Evolutionary conservation across 768 basidiomycete species (phyloP).

Genomic region (Lactarius trivialis): DNA sequence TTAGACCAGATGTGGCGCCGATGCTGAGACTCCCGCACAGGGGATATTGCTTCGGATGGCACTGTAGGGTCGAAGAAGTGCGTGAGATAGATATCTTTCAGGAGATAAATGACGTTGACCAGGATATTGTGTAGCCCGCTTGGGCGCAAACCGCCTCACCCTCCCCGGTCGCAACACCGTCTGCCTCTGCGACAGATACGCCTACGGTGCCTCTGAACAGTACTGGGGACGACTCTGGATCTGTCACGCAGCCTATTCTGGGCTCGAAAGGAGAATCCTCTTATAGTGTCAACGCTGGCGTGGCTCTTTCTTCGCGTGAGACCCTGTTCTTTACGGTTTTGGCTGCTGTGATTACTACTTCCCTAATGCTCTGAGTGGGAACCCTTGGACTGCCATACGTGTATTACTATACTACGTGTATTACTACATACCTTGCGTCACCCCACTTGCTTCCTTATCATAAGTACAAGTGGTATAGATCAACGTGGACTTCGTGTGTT

Average conservation of each 20-base stretch:
- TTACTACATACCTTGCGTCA: not conserved
- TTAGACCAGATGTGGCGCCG: not conserved
- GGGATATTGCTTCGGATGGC: not conserved
- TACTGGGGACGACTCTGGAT: not conserved
- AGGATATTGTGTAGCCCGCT: not conserved
- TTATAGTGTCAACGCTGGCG: constrained; percentile 7
- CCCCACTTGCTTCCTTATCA: not conserved
- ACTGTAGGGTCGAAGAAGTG: too few relatives aligned
- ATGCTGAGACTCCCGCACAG: not conserved
- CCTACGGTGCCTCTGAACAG: not conserved
- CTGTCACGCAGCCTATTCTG: not conserved
- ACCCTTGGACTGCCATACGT: not conserved
- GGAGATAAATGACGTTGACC: not conserved
- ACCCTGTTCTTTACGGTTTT: not conserved
- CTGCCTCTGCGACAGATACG: not conserved
- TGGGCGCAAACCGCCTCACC: not conserved
- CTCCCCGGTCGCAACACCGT: not conserved
- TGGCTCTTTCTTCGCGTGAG: not conserved
- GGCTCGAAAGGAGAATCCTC: not conserved
- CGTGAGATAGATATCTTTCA: not conserved
- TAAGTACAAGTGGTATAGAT: too few relatives aligned
- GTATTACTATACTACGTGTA: too few relatives aligned
- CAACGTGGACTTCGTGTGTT: too few relatives aligned
- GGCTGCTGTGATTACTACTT: not conserved
- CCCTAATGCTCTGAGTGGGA: not conserved